Base-by-base conservation (phyloP, 192 early-diverging fungal genomes). In the Umbelopsis vinacea region DNA sequence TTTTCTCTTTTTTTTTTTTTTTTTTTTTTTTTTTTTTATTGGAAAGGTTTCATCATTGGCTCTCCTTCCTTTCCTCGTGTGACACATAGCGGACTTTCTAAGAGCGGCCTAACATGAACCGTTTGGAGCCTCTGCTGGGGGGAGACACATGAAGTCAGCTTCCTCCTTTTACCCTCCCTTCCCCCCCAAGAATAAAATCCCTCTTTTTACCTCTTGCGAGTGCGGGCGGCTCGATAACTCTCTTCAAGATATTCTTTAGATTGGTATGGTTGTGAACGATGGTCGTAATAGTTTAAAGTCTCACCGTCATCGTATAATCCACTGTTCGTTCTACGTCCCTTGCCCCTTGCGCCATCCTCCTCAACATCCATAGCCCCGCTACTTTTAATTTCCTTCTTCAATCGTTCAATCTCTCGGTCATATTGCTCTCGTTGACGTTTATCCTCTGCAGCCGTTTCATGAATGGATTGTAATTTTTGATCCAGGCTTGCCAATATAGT, bases 401-500 rank as follows among this genome's bases (percentile, higher is more conserved):
- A 55, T 43, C 70, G 55, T 67, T 86, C 85, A 54, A 88, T 57
- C 6, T 84, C 79, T 26, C 78, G 73, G 37, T 88, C 86, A 77
- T 84, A 86, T 29, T 71, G 66, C 38, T 80, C 85, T 35, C 73
- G 79, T 6, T 71, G 72, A 26, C 46, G 37, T 37, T 82, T 82
- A 10, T 86, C 80, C 46, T 76, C 77, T 21, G 76, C 63, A 22
- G 77, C 78, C 14, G 71, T 75, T n/a, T 84, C 76, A n/a, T 52
- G 70, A 50, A 92, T 80, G 10, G 83, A 33, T 24, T 63, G 47
- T 48, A 92, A 87, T 50, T 89, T 86, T 5, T 45, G 53, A 24
- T 87, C 89, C 67, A 92, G 81, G 0, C 74, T 71, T 23, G 77
- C 50, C 68, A 91, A 52, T 21, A 94, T 72, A 17, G 69, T 74